phyloP scores from a whole-genome alignment of 345 rosid species.

The Gossypium longicalyx region DNA sequence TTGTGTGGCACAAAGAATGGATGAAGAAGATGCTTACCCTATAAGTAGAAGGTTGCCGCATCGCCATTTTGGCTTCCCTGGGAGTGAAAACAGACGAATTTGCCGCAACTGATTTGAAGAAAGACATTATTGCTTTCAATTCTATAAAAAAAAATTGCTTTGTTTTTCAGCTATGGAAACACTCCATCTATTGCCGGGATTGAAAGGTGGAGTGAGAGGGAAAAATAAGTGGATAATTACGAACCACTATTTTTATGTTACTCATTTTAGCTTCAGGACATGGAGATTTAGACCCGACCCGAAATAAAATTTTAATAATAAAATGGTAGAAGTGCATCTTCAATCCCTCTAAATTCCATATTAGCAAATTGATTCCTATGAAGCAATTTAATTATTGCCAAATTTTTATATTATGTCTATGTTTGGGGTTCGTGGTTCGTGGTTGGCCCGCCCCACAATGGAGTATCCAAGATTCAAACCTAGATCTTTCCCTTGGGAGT shows the following conservation, averaged over 20 bases:
- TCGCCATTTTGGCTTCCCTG: slow-evolving; percentile 52
- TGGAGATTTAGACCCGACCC: background rate
- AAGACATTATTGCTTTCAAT: slow-evolving; percentile 27
- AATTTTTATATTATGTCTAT: no score
- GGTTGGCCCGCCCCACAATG: no score
- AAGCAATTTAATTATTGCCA: no score
- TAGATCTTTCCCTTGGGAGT: rapidly evolving
- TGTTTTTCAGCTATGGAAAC: background rate
- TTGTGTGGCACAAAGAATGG: slow-evolving; percentile 18
- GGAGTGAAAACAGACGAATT: slow-evolving; percentile 39
- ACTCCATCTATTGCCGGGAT: slow-evolving; percentile 7
- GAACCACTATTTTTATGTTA: background rate
- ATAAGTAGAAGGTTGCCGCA: slow-evolving; percentile 63
- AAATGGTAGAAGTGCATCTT: no score
- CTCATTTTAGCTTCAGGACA: background rate
- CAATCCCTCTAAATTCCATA: no score
- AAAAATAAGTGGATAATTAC: slow-evolving; percentile 20
- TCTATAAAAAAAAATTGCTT: background rate
- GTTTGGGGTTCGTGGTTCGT: no score
- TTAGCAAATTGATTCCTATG: no score
- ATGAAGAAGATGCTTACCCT: slow-evolving; percentile 31
- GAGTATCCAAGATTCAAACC: no score
- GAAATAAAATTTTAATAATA: background rate
- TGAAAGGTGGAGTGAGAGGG: background rate
- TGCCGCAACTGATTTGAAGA: slow-evolving; percentile 52